phyloP scores from a whole-genome alignment of 202 grass and related monocot species.

The Cymbopogon flexuosus region DNA sequence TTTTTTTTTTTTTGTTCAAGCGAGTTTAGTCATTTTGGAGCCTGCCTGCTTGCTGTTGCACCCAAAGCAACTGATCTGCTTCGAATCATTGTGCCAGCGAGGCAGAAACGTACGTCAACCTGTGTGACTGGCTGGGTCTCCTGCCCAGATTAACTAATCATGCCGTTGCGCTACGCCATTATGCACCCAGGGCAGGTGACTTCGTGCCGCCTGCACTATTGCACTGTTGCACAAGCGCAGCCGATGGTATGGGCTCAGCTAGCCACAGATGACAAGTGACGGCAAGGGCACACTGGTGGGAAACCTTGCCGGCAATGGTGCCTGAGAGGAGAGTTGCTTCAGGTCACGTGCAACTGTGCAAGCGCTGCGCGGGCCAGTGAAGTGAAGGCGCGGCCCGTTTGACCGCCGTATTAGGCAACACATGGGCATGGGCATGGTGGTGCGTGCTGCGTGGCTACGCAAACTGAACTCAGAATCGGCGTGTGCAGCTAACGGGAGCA shows the following conservation, averaged over 20 bases:
- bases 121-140: background rate
- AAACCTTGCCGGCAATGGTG: background rate
- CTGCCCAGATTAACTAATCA: constrained; percentile 11
- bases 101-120: background rate
- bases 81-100: constrained; percentile 5
- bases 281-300: background rate
- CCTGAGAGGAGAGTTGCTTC: background rate
- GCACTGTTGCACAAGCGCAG: background rate
- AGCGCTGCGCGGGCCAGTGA: no score
- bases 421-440: no score
- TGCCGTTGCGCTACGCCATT: background rate
- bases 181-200: background rate
- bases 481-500: no score
- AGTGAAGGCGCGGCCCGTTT: no score
- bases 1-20: no score
- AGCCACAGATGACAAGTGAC: background rate
- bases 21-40: no score
- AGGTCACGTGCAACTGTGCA: no score
- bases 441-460: no score
- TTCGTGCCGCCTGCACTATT: background rate
- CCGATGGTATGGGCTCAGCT: background rate
- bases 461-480: no score
- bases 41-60: background rate
- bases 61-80: constrained; percentile 5
- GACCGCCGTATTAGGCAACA: no score